A percentile compares a stretch with the other conserved stretches of the same genome.
Conservation (phyloP, 495 filamentous ascomycete species). For the Penicillium flavigenum region DNA sequence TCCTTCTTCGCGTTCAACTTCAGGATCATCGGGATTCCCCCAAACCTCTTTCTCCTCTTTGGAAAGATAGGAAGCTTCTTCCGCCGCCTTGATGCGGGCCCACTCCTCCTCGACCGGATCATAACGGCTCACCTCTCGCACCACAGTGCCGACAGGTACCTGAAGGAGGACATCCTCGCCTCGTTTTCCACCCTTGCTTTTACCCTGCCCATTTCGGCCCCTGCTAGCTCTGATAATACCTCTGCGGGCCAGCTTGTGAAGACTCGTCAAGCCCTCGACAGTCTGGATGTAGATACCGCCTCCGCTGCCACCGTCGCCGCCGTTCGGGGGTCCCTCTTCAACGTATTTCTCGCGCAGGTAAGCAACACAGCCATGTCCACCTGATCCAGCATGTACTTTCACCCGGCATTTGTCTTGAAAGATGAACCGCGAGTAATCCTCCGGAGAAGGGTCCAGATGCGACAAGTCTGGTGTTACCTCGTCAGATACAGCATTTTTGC, state of each 20-base stretch:
- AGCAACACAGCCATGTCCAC: slow-evolving; percentile 90
- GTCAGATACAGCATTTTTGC: slow-evolving; percentile 15
- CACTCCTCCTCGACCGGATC: slow-evolving; percentile 74
- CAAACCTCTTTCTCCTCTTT: slow-evolving; percentile 20
- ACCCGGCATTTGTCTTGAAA: slow-evolving; percentile 86
- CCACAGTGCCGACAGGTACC: slow-evolving; percentile 89
- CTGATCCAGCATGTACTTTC: slow-evolving; percentile 70
- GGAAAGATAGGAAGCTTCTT: slow-evolving; percentile 22
- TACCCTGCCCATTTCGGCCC: slow-evolving; percentile 84
- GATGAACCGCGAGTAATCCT: slow-evolving; percentile 75
- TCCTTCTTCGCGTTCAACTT: slow-evolving; percentile 14
- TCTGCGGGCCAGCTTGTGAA: slow-evolving; percentile 85
- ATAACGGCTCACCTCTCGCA: slow-evolving; percentile 73
- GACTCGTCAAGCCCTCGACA: slow-evolving; percentile 79
- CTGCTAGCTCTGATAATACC: slow-evolving; percentile 73
- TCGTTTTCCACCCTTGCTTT: slow-evolving; percentile 71
- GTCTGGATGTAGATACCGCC: slow-evolving; percentile 95
- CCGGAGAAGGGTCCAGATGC: slow-evolving; percentile 73
- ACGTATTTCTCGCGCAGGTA: slow-evolving; percentile 89
- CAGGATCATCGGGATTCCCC: neutral
- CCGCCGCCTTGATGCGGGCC: slow-evolving; percentile 29
- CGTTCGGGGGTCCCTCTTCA: slow-evolving; percentile 88
- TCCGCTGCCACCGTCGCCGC: slow-evolving; percentile 88
- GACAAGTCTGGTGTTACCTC: slow-evolving; percentile 43
- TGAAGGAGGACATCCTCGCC: slow-evolving; percentile 85